These are phyloP conservation scores for Phytophthora tubulina DNA, from an alignment of 352 stramenopile genomes.

Conservation along the genomic window DNA sequence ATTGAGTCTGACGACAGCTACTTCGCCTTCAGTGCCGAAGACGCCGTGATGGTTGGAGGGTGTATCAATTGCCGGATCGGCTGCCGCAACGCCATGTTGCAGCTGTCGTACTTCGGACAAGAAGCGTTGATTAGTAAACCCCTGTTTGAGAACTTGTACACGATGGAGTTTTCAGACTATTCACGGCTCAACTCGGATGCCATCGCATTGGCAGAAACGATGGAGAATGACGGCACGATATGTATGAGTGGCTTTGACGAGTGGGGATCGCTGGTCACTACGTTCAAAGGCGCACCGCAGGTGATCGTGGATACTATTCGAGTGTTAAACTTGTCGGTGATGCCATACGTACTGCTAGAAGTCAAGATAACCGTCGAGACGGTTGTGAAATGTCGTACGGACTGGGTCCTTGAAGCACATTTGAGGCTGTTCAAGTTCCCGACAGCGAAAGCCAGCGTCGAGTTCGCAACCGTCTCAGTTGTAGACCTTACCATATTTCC, in stretches of 20 bases:
- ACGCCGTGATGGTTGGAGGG: constrained; percentile 25
- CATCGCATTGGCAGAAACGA: constrained; percentile 5
- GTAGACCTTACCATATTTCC: constrained; percentile 27
- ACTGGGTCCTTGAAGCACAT: constrained; percentile 28
- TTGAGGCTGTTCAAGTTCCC: constrained; percentile 24
- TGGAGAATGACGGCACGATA: constrained; percentile 16
- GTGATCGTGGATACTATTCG: constrained; percentile 13
- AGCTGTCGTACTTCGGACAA: constrained; percentile 18
- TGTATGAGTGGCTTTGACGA: constrained; percentile 27
- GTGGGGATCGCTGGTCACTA: constrained; percentile 22
- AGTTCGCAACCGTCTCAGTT: constrained; percentile 21
- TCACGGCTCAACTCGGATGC: constrained; percentile 10
- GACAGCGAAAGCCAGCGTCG: constrained; percentile 5
- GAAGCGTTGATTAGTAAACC: constrained; percentile 28
- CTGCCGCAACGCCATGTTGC: constrained; percentile 18
- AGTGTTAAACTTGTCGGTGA: constrained; percentile 22
- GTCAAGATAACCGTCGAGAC: constrained; percentile 9
- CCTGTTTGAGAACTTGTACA: constrained; percentile 33
- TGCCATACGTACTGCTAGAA: constrained; percentile 13
- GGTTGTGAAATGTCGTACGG: constrained; percentile 3
- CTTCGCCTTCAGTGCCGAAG: constrained; percentile 27
- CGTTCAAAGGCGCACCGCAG: constrained; percentile 21
- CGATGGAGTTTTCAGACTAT: constrained; percentile 8
- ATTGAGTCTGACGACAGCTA: constrained; percentile 25
- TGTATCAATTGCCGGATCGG: constrained; percentile 25